Evolutionary conservation across 2,329 filamentous ascomycete genomes (phyloP), one percentile per base, ranked within the genome.

Genomic region (Zopfia rhizophila): DNA sequence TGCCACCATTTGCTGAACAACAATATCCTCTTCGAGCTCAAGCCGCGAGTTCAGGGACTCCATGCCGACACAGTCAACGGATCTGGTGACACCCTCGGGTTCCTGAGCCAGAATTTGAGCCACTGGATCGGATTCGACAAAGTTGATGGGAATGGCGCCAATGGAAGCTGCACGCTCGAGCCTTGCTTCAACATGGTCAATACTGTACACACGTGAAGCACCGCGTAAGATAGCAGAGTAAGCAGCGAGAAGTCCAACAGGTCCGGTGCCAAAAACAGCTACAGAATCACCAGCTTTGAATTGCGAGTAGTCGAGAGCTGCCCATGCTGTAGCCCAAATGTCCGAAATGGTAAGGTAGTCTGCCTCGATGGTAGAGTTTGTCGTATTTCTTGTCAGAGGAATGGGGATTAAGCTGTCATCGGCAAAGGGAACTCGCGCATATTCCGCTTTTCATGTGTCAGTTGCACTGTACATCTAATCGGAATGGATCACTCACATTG

Each of bases 241-340:
- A 2, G 44, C 44, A 3, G 43, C 43, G 23, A 60, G 48, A 19
- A 57, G 45, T 17, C 49, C 37, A 13, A 53, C 41, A 0, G 51
- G 51, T 1, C 51, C 47, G 10, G 48, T 42, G 13, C 51, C 51
- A 23, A 41, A 53, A 13, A 51, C 38, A 17, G 47, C 51, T 5
- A 53, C 42, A 7, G 37, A 38, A 17, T 53, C 51, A 12, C 74
- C 74, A 0, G 73, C 54, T 42, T 69, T 38, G 54, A 76, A 76
- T 7, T 71, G 71, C 7, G 71, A 62, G 47, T 63, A 63, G 12
- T 61, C 56, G 5, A 77, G 46, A 2, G 63, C 70, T 30, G 60
- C 51, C 73, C 74, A 78, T 5, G 61, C 72, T 0, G 72, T 75
- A 2, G 55, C 43, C n/a, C 42, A 68, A 21, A 69, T 64, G 39